phyloP scores from a whole-genome alignment of 2,329 filamentous ascomycete genomes.

The Reticulascus tulasneorum region DNA sequence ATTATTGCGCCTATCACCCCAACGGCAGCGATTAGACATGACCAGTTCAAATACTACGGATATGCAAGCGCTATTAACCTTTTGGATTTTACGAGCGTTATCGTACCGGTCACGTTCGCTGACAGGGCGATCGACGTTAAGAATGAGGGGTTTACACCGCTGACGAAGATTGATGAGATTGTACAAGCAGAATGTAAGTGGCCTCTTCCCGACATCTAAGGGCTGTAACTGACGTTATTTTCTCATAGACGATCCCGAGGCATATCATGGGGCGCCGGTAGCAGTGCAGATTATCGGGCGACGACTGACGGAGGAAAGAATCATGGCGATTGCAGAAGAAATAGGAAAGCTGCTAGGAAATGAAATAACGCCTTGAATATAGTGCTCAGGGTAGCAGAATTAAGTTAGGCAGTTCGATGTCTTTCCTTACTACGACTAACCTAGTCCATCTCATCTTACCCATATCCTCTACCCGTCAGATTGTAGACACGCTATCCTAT shows the following conservation, averaged over 20 bases:
- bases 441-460: no score
- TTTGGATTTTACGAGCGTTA: constrained; percentile 36
- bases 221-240: not conserved
- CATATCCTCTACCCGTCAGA: no score
- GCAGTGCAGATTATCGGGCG: constrained; percentile 22
- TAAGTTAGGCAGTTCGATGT: no score
- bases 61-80: constrained; percentile 32
- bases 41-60: constrained; percentile 32
- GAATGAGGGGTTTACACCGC: constrained; percentile 13
- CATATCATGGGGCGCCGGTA: constrained; percentile 20
- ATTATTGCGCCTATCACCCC: constrained; percentile 37
- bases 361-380: no score
- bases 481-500: no score
- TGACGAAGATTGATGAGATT: constrained; percentile 16
- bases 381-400: no score
- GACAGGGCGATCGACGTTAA: constrained; percentile 31
- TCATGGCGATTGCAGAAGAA: constrained; percentile 28
- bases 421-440: no score
- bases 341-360: no score
- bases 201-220: not conserved
- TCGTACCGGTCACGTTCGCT: constrained; percentile 39
- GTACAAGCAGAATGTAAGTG: constrained; percentile 22
- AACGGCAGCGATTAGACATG: constrained; percentile 33
- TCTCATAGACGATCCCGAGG: constrained; percentile 16
- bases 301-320: constrained; percentile 20